Base-by-base conservation (phyloP, 2,329 filamentous ascomycete genomes). In the Coleophoma cylindrospora region DNA sequence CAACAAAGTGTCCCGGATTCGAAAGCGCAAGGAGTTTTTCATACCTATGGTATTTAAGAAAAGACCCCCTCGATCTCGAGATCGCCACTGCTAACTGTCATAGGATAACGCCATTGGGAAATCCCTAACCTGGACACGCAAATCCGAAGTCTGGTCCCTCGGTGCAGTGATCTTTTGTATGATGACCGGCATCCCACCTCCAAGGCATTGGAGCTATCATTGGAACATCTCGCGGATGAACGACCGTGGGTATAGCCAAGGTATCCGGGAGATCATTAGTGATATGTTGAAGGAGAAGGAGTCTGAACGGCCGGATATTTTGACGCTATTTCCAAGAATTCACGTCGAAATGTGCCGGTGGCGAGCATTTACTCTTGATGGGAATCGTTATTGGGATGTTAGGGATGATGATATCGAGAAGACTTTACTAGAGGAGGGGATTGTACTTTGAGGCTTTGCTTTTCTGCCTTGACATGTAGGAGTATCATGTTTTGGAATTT, bases 141-240 rank as follows among this genome's bases (percentile, higher is more conserved):
- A 27, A 27, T 50, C 54, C 3, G 62, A 64, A 43, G 56, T 64
- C 34, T 65, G 56, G 55, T 47, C 56, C 5, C 47, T 65, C 2
- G 62, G 62, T 2, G 61, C 62, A 15, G 55, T 57, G 2, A 38
- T 65, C 43, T 65, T 60, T 47, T 52, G 49, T 1, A 65, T 65
- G 62, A 64, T 64, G 61, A 61, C 59, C 1, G 61, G 61, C 3
- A 61, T 61, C 7, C 58, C 62, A 6, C 61, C 61, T 1, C 55
- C 61, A 2, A 48, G 58, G 12, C 43, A 50, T 34, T 57, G 54
- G 17, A 45, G 54, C 10, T 59, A 61, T 34, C 37, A 57, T 14
- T 60, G 56, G 57, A 52, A 56, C n/a, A 55, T 61, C 22, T 62
- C 60, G 0, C 53, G 60, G 0, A 56, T 63, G 55, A 57, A 53